Conservation (phyloP, 108 stramenopile genomes). For the Cyclotella kingstonii region DNA sequence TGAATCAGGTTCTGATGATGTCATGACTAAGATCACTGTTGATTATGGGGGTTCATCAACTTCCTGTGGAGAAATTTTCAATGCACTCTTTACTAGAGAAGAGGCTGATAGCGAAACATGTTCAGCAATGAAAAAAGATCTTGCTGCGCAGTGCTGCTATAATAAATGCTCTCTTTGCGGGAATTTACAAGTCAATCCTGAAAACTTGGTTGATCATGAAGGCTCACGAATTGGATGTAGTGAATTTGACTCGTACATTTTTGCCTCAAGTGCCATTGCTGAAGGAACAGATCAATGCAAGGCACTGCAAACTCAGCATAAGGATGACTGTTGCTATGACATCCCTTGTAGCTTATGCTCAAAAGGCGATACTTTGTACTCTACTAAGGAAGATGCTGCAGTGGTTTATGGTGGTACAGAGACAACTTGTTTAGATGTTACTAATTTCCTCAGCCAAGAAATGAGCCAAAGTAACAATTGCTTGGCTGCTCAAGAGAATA, state of each 20-base stretch:
- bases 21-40: slow-evolving; percentile 21
- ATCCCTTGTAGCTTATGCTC: slow-evolving; percentile 42
- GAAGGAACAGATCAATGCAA: slow-evolving; percentile 36
- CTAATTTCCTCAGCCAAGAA: slow-evolving; percentile 31
- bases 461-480: slow-evolving; percentile 46
- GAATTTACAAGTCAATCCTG: slow-evolving; percentile 24
- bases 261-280: slow-evolving; percentile 28
- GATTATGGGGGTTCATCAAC: slow-evolving; percentile 35
- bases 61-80: slow-evolving; percentile 44
- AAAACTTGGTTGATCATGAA: slow-evolving; percentile 27
- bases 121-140: slow-evolving; percentile 30
- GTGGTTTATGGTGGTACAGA: slow-evolving; percentile 33
- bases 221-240: slow-evolving; percentile 35
- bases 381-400: slow-evolving; percentile 23
- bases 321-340: slow-evolving; percentile 41
- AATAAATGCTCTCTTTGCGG: slow-evolving; percentile 42
- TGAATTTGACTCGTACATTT: slow-evolving; percentile 46
- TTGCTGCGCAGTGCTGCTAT: slow-evolving; percentile 37
- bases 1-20: slow-evolving; percentile 21
- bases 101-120: slow-evolving; percentile 38
- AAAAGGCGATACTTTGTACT: slow-evolving; percentile 22
- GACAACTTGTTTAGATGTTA: slow-evolving; percentile 34
- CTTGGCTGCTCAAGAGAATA: slow-evolving; percentile 43
- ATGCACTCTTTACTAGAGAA: slow-evolving; percentile 41
- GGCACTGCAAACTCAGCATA: slow-evolving; percentile 30